Base-by-base conservation (phyloP, 2,329 filamentous ascomycete genomes). In the Cercospora sp. region DNA sequence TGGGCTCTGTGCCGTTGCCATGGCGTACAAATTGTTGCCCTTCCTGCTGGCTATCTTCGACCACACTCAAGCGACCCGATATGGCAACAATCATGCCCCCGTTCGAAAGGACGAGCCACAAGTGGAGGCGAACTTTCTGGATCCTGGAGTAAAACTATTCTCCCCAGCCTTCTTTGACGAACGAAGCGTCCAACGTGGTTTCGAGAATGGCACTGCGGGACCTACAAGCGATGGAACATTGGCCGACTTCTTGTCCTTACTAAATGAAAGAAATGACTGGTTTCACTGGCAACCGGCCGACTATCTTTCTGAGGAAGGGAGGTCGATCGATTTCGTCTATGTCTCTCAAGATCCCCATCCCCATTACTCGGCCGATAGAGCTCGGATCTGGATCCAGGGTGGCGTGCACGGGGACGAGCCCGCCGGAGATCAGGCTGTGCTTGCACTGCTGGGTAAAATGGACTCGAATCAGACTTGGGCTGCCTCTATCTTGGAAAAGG, bases 391-490 rank as follows among this genome's bases (percentile, higher is more conserved):
- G 75, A 73, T 80, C 4, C 79, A 81, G 65, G 78, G 75, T 8
- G 76, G 71, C 13, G 75, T 79, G 1, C 79, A 80, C 45, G 79
- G 79, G 5, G 78, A 80, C 59, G 79, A 80, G 63, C 78, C 53
- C 7, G 53, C 76, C 6, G 79, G 77, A 12, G 78, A 80, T 64
- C 76, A 80, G 66, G 76, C 78, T 0, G 71, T 76, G 13, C 71
- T 79, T 6, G 79, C 79, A 0, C 69, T 80, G 1, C 73, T 81
- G 0, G 79, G 79, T 3, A 77, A 77, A 18, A 74, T 81, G 70
- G 74, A 77, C 65, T 72, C 73, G 7, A 74, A 80, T 51, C 73
- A 74, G n/a, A 67, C 71, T 1, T 80, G 76, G 77, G 74, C 78
- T 5, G 66, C 73, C 5, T 70, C 66, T 3, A 74, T 80, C n/a